phyloP scores from a whole-genome alignment of 2,329 filamentous ascomycete genomes.

The Aphanoascus verrucosus region DNA sequence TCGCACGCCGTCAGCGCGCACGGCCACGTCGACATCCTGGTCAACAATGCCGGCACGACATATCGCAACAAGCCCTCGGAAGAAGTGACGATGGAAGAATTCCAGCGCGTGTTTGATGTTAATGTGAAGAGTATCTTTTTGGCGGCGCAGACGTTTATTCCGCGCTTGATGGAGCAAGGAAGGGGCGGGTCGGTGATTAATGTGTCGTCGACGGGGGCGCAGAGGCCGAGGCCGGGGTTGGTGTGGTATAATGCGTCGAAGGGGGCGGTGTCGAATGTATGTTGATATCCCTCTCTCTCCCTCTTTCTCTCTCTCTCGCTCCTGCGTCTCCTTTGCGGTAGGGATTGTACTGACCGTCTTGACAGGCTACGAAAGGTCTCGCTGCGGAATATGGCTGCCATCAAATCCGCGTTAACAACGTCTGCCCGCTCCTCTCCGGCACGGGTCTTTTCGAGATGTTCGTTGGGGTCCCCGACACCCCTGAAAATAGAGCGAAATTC shows the following conservation, averaged over 20 bases:
- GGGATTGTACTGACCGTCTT: not conserved
- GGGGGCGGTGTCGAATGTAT: constrained; percentile 36
- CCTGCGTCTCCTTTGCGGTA: not conserved
- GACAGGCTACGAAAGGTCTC: constrained; percentile 51
- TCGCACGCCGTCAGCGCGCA: constrained; percentile 24
- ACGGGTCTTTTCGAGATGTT: constrained; percentile 50
- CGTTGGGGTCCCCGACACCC: constrained; percentile 34
- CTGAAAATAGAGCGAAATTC: constrained; percentile 37
- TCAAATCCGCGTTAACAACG: constrained; percentile 61
- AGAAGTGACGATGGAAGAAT: constrained; percentile 36
- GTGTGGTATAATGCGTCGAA: constrained; percentile 40
- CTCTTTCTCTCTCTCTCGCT: too few relatives aligned
- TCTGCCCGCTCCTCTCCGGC: constrained; percentile 57
- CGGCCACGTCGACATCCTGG: constrained; percentile 34
- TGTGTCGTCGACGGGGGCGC: constrained; percentile 36
- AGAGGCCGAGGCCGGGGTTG: constrained; percentile 33
- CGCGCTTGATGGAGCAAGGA: constrained; percentile 30
- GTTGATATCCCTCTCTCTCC: constrained; percentile 13
- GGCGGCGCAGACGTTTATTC: constrained; percentile 27
- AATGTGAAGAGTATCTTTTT: constrained; percentile 37
- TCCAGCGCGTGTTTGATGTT: constrained; percentile 36
- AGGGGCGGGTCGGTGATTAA: constrained; percentile 37
- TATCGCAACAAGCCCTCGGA: constrained; percentile 35
- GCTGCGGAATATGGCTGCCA: constrained; percentile 63
- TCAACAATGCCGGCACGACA: constrained; percentile 40